These are phyloP conservation scores for Boletus sensibilis DNA, from an alignment of 768 basidiomycete species.

Conservation along the genomic window DNA sequence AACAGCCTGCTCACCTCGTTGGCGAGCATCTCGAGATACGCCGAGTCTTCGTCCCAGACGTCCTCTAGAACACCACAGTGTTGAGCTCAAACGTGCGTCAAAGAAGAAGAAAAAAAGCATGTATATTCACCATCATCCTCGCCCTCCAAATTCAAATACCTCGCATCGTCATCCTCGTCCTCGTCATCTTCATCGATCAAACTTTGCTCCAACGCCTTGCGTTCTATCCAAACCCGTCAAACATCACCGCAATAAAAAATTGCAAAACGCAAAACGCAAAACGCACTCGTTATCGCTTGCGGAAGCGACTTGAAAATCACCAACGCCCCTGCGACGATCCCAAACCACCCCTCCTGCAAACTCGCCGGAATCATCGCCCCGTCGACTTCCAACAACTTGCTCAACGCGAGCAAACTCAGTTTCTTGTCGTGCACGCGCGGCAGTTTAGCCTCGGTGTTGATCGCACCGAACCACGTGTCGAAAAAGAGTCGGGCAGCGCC, in stretches of 20 bases:
- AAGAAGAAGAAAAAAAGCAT: neutral
- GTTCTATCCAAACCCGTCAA: slow-evolving; percentile 37
- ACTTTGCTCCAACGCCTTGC: slow-evolving; percentile 59
- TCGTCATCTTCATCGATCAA: slow-evolving; percentile 43
- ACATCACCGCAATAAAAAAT: neutral
- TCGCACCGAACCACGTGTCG: slow-evolving; percentile 77
- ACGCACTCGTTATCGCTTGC: slow-evolving; percentile 68
- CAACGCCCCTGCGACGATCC: slow-evolving; percentile 67
- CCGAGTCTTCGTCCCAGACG: slow-evolving; percentile 88
- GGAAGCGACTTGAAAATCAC: slow-evolving; percentile 78
- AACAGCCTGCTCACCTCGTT: slow-evolving; percentile 55
- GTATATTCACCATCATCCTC: slow-evolving; percentile 53
- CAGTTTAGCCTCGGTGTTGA: slow-evolving; percentile 55
- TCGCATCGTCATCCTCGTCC: slow-evolving; percentile 50
- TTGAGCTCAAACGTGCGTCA: neutral
- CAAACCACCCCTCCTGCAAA: slow-evolving; percentile 71
- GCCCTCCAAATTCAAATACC: slow-evolving; percentile 59
- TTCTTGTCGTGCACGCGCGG: slow-evolving; percentile 92
- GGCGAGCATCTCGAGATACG: slow-evolving; percentile 83
- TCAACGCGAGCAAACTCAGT: slow-evolving; percentile 72
- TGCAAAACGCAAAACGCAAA: neutral
- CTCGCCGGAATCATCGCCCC: slow-evolving; percentile 53
- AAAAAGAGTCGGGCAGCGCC: slow-evolving; percentile 77
- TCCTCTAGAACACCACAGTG: slow-evolving; percentile 51
- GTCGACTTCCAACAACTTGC: slow-evolving; percentile 72